These are phyloP conservation scores for Taxillus chinensis DNA, from an alignment of 164 flowering plant species.

Conservation along the genomic window DNA sequence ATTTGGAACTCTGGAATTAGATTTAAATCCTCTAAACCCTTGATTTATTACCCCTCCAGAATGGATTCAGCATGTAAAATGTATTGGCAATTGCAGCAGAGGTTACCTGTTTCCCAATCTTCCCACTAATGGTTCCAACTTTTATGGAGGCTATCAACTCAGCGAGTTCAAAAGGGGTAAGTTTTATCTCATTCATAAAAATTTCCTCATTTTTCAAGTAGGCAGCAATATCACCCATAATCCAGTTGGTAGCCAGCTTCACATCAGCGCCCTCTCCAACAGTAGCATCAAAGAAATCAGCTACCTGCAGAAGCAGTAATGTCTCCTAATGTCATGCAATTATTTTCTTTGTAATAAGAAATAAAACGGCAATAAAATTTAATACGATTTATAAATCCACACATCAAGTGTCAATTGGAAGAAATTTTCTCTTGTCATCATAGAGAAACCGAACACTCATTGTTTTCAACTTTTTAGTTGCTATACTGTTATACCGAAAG, in stretches of 20 bases:
- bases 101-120: slow-evolving; percentile 86
- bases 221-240: slow-evolving; percentile 94
- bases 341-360: not conserved
- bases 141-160: slow-evolving; percentile 78
- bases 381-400: no score
- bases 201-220: slow-evolving; percentile 74
- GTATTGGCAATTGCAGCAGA: not conserved
- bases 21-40: no score
- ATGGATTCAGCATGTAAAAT: not conserved
- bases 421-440: no score
- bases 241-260: slow-evolving; percentile 91
- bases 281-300: slow-evolving; percentile 68
- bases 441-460: no score
- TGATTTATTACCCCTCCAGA: no score
- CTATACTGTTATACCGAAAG: no score
- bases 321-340: not conserved
- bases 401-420: no score
- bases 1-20: no score
- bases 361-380: no score
- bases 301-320: slow-evolving; percentile 39
- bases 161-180: slow-evolving; percentile 62
- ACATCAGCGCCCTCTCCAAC: slow-evolving; percentile 72
- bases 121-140: slow-evolving; percentile 79
- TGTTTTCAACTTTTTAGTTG: no score
- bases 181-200: slow-evolving; percentile 67